Percentiles rank a stretch among this genome's conserved stretches.
Evolutionary conservation across 768 basidiomycete species (phyloP).

Genomic region (Rhodotorula babjevae): DNA sequence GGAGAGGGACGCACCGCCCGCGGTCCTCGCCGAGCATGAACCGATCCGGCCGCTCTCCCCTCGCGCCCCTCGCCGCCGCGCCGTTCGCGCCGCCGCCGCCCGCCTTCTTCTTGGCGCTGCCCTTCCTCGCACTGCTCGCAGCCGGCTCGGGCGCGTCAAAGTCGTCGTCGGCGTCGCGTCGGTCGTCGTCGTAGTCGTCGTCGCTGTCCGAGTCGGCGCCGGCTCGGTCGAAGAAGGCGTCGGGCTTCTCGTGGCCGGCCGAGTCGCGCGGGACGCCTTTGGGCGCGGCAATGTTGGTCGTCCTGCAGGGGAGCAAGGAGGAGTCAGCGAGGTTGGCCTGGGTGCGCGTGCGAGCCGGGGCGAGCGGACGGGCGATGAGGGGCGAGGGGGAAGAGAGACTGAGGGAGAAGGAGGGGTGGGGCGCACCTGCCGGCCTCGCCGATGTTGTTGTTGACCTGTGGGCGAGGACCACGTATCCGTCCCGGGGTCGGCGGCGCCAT

Average conservation of each 20-base stretch:
- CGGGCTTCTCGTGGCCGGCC: constrained; percentile 27
- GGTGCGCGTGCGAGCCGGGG: background rate
- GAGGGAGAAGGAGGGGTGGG: background rate
- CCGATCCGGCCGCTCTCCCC: constrained; percentile 15
- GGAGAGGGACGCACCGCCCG: constrained; percentile 12
- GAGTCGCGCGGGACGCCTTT: constrained; percentile 42
- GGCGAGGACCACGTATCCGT: constrained; percentile 21
- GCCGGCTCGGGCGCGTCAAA: background rate
- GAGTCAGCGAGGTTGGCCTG: background rate
- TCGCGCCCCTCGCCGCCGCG: background rate
- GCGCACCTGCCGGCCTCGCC: constrained; percentile 30
- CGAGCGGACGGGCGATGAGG: background rate
- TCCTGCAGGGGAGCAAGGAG: constrained; percentile 29
- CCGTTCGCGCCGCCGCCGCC: background rate
- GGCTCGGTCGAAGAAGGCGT: constrained; percentile 28
- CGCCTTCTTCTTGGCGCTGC: constrained; percentile 16
- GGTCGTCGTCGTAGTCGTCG: background rate
- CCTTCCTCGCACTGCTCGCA: background rate
- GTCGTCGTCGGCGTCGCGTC: background rate
- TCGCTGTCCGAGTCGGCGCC: background rate
- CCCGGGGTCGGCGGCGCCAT: constrained; percentile 22
- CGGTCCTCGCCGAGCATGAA: constrained; percentile 18
- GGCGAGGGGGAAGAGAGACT: too few relatives aligned
- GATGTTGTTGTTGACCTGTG: constrained; percentile 34
- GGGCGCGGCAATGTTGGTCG: constrained; percentile 45